Evolutionary conservation across 192 early-diverging fungal genomes (phyloP).

Genomic region (Mortierella alpina): DNA sequence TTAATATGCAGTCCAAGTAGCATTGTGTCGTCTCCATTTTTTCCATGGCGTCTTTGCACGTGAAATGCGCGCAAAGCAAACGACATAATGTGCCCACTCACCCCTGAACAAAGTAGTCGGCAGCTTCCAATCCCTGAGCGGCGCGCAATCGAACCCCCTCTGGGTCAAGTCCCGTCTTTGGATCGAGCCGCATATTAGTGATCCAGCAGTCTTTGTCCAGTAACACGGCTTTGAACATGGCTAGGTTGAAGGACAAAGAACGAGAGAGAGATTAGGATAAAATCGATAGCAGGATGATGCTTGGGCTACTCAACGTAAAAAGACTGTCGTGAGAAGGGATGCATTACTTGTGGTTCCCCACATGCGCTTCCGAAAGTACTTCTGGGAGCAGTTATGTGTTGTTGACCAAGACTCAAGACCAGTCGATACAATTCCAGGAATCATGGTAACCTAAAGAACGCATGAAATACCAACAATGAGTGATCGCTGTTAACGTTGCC

Average conservation of each 20-base stretch:
- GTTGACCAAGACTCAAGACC: constrained; percentile 90
- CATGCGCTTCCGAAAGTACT: constrained; percentile 88
- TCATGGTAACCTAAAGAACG: constrained; percentile 75
- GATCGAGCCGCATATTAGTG: constrained; percentile 84
- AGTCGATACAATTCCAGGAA: constrained; percentile 90
- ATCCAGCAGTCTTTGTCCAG: constrained; percentile 91
- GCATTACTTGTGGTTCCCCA: constrained; percentile 80
- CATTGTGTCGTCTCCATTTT: background rate
- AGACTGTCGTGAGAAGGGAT: background rate
- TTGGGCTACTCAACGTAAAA: background rate
- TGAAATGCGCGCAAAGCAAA: background rate
- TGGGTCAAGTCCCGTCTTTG: constrained; percentile 87
- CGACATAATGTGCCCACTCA: constrained; percentile 43
- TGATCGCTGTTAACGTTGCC: too few relatives aligned
- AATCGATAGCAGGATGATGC: background rate
- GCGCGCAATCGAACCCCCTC: constrained; percentile 84
- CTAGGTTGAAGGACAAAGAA: constrained; percentile 28
- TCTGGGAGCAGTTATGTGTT: constrained; percentile 76
- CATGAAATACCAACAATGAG: too few relatives aligned
- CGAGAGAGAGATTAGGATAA: constrained; percentile 1
- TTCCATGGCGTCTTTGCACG: background rate
- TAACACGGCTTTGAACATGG: constrained; percentile 86
- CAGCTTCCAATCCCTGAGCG: constrained; percentile 85
- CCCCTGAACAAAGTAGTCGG: constrained; percentile 91
- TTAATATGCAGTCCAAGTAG: constrained; percentile 14